phyloP scores from a whole-genome alignment of 352 stramenopile species.

The Globisporangium takayamanum region DNA sequence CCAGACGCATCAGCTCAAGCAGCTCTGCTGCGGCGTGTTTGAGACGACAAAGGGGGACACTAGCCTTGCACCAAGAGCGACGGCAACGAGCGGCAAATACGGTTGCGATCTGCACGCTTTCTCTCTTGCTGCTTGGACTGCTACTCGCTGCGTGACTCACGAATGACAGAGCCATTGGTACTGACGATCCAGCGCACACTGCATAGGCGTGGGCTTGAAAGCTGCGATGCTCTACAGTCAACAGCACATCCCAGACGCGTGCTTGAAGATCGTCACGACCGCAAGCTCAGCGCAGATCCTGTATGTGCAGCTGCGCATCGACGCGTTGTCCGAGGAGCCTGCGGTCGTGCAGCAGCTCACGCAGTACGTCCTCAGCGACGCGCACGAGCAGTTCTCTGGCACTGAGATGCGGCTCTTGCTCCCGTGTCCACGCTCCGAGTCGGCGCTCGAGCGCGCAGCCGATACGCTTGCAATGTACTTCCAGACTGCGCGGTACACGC shows the following conservation, averaged over 20 bases:
- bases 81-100: constrained; percentile 52
- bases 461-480: constrained; percentile 62
- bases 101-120: constrained; percentile 12
- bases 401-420: constrained; percentile 72
- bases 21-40: constrained; percentile 65
- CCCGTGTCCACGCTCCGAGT: constrained; percentile 24
- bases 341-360: constrained; percentile 53
- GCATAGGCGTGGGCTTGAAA: constrained; percentile 65
- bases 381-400: constrained; percentile 62
- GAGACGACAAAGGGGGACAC: constrained; percentile 48
- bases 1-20: constrained; percentile 46
- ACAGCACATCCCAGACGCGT: constrained; percentile 24
- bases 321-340: constrained; percentile 47
- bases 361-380: constrained; percentile 54
- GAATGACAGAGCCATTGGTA: too few species aligned
- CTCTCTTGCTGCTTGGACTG: not conserved
- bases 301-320: constrained; percentile 62
- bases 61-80: constrained; percentile 13
- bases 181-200: too few species aligned
- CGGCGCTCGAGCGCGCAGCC: constrained; percentile 39
- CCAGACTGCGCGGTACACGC: constrained; percentile 54
- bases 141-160: not conserved
- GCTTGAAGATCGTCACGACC: constrained; percentile 61
- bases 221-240: constrained; percentile 73
- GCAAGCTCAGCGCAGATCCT: constrained; percentile 53